Base-by-base conservation (phyloP, 176 grass and related monocot species). In the Oryza brachyantha region DNA sequence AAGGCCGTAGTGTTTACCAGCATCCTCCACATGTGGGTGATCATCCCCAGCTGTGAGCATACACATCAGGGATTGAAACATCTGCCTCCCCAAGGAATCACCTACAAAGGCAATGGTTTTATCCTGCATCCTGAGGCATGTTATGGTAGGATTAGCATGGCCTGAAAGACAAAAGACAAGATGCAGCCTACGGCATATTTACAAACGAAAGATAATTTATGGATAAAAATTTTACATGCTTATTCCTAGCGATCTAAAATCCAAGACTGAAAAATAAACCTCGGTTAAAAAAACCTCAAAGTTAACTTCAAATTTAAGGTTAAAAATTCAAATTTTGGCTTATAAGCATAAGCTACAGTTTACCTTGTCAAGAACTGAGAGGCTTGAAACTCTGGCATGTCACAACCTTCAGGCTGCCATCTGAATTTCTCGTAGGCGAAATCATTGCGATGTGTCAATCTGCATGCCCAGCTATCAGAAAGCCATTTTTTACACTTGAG, bases 11-110 rank as follows among this genome's bases (percentile, higher is more conserved):
- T 29, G 19, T 28, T 31, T 24, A 28, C 87, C 81, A 27, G 85
- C 81, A 59, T 93, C 87, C 37, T 89, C 76, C 46, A 90, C 84
- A 35, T 90, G 66, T 28, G 72, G 34, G 39, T 46, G 79, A 68
- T 73, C 39, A 36, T 84, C 66, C 16, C 81, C 87, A 61, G 36
- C 77, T 61, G 84, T 77, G 11, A 72, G 41, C 87, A 85, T 93
- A 52, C 91, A 93, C 87, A 93, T 82, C 73, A 90, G 77, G 13
- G 86, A 89, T 31, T 89, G 90, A 48, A 93, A 93, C 76, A 86
- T 86, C 69, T 93, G 90, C 41, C 91, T 86, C 61, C 91, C 91
- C 61, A 87, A 66, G 32, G 91, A 93, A 77, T 90, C 87, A 9
- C 91, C 91, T 5, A 90, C 87, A 66, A 84, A 90, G 42, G 87